A percentile compares a stretch with the other conserved stretches of the same genome.
Conservation (phyloP, 148 eudicot species). For the Oxyria digyna region DNA sequence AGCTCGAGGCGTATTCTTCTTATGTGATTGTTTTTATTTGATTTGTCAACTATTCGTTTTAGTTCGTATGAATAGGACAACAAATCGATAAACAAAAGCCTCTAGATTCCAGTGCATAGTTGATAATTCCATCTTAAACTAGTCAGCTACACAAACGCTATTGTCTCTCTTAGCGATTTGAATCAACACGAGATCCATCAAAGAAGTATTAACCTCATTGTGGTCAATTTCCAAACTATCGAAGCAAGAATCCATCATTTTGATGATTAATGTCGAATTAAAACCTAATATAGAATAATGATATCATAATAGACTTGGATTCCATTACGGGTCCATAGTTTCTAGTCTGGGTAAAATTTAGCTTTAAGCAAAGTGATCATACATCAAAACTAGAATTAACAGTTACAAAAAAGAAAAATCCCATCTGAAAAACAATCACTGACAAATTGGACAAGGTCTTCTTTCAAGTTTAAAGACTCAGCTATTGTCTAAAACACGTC, state of each 20-base stretch:
- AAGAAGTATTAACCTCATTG: no score
- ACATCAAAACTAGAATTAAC: neutral
- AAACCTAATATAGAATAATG: no score
- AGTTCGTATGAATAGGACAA: neutral
- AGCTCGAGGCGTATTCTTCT: neutral
- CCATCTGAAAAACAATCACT: neutral
- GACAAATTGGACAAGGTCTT: neutral
- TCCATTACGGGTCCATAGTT: no score
- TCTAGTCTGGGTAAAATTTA: neutral
- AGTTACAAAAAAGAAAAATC: neutral
- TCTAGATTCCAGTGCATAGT: neutral
- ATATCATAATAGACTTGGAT: no score
- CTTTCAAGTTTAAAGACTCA: neutral
- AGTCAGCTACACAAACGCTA: neutral
- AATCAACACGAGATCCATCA: no score
- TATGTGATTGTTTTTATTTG: neutral
- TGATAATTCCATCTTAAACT: no score
- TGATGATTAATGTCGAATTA: no score
- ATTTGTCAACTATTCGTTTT: neutral
- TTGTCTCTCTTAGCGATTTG: no score
- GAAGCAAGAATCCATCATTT: no score
- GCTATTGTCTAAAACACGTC: slow-evolving; percentile 2
- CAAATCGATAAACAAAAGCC: neutral
- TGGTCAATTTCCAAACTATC: no score
- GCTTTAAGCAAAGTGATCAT: neutral